Percentiles rank a stretch among this genome's conserved stretches.
These are phyloP conservation scores for Vanilla planifolia DNA, from an alignment of 106 monocot genomes.

Conservation along the genomic window DNA sequence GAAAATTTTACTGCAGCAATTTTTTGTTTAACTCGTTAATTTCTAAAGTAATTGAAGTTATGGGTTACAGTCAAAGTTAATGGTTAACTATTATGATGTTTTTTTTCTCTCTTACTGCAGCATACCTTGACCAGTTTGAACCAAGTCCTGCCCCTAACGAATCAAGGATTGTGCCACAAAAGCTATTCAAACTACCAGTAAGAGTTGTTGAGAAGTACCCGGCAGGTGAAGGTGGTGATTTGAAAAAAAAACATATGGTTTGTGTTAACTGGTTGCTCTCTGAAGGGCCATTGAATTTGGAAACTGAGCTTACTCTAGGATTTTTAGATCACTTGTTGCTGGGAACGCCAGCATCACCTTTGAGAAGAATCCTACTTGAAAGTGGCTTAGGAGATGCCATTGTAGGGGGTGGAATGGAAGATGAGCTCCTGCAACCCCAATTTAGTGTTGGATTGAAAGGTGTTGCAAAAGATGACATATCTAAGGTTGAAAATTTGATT, in stretches of 20 bases:
- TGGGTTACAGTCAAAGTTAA: neutral
- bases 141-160: slow-evolving; percentile 49
- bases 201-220: slow-evolving; percentile 87
- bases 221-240: slow-evolving; percentile 64
- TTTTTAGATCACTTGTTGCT: slow-evolving; percentile 90
- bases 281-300: slow-evolving; percentile 62
- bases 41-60: neutral
- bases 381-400: slow-evolving; percentile 92
- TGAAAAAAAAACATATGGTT: slow-evolving; percentile 89
- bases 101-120: slow-evolving; percentile 25
- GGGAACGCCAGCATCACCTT: slow-evolving; percentile 94
- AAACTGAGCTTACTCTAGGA: slow-evolving; percentile 85
- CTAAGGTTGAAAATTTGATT: slow-evolving; percentile 76
- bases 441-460: slow-evolving; percentile 94
- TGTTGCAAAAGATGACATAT: slow-evolving; percentile 65
- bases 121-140: slow-evolving; percentile 89
- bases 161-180: slow-evolving; percentile 81
- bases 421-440: slow-evolving; percentile 93
- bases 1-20: neutral
- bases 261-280: slow-evolving; percentile 93
- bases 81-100: neutral
- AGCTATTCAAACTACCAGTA: slow-evolving; percentile 68
- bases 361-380: slow-evolving; percentile 79
- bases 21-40: neutral
- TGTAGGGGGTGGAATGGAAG: slow-evolving; percentile 94